Conservation (phyloP, 2,329 filamentous ascomycete species). For the Aspergillus carbonarius region DNA sequence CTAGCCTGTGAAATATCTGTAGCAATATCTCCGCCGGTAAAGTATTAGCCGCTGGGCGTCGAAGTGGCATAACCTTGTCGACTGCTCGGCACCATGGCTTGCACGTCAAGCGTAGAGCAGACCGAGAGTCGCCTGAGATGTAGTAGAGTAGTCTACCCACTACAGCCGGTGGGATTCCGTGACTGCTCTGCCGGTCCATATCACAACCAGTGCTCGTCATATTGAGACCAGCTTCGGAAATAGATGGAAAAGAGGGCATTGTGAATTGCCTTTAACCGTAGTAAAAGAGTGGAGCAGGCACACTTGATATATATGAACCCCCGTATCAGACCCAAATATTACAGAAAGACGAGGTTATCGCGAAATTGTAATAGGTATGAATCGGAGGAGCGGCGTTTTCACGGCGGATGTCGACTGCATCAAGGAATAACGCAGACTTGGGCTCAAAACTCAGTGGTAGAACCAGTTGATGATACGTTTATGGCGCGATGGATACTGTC, state of each 20-base stretch:
- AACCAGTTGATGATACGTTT: too few species aligned
- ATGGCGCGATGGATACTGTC: background rate
- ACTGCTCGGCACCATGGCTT: constrained; percentile 35
- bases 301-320: background rate
- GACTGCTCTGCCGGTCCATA: background rate
- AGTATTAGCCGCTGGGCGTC: constrained; percentile 32
- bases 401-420: background rate
- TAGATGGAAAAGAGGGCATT: background rate
- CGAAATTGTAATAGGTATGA: background rate
- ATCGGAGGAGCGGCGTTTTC: background rate
- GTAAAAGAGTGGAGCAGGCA: background rate
- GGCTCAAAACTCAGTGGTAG: background rate
- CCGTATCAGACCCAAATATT: too few species aligned
- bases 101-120: constrained; percentile 33
- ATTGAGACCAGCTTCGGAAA: background rate
- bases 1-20: constrained; percentile 47
- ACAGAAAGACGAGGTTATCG: too few species aligned
- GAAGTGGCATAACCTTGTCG: constrained; percentile 19
- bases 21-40: constrained; percentile 52
- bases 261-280: background rate
- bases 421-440: background rate
- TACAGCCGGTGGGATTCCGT: constrained; percentile 10
- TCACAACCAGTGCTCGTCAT: background rate
- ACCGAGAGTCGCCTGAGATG: constrained; percentile 8
- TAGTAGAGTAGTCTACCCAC: constrained; percentile 10